phyloP scores from a whole-genome alignment of 1,284 basidiomycete species.

The Porogramme epimiltina region DNA sequence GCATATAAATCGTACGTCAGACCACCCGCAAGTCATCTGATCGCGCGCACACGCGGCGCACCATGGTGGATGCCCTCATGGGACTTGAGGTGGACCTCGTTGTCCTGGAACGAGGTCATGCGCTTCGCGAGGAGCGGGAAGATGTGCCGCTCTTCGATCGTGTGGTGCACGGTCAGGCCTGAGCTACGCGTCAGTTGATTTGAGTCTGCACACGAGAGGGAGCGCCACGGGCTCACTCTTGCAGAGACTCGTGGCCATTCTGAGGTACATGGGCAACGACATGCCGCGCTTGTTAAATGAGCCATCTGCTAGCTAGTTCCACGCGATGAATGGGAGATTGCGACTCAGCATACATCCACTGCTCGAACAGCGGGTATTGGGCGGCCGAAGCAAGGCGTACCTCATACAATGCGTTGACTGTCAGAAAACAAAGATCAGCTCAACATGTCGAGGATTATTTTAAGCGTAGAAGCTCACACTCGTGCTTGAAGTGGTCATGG shows the following conservation, averaged over 20 bases:
- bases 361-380: too few relatives aligned
- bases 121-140: slow-evolving; percentile 66
- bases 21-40: background rate
- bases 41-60: slow-evolving; percentile 24
- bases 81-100: slow-evolving; percentile 56
- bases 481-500: slow-evolving; percentile 33
- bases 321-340: background rate
- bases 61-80: slow-evolving; percentile 72
- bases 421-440: background rate
- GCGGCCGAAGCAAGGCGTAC: slow-evolving; percentile 14
- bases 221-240: slow-evolving; percentile 9
- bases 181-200: background rate
- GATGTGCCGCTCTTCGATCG: slow-evolving; percentile 62
- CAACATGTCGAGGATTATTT: too few relatives aligned
- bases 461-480: too few relatives aligned
- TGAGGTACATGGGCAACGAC: slow-evolving; percentile 30
- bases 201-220: background rate
- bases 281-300: slow-evolving; percentile 31
- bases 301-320: slow-evolving; percentile 32
- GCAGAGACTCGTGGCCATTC: slow-evolving; percentile 24
- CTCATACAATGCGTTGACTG: slow-evolving; percentile 31
- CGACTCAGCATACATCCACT: background rate
- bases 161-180: slow-evolving; percentile 68
- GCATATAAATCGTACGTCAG: too few relatives aligned
- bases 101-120: slow-evolving; percentile 60